Evolutionary conservation across 345 rosid species (phyloP).

Genomic region (Syzygium grande): DNA sequence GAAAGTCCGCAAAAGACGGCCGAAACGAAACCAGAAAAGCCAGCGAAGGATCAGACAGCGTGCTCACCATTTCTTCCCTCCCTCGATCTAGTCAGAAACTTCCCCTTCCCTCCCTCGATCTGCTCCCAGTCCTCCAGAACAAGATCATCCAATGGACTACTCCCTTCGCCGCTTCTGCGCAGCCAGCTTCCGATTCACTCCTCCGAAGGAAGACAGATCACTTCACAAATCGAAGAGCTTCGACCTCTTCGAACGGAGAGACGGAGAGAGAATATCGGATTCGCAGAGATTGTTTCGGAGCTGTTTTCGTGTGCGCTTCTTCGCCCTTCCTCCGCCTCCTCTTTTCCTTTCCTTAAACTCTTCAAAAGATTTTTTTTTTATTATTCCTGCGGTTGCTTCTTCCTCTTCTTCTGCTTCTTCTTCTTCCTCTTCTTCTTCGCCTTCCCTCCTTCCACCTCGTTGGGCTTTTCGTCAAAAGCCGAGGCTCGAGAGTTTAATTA

Average conservation of each 20-base stretch:
- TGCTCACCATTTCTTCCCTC: slow-evolving; percentile 2
- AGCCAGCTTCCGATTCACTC: background rate
- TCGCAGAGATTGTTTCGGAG: background rate
- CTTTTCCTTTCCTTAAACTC: background rate
- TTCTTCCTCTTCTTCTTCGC: background rate
- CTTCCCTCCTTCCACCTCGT: background rate
- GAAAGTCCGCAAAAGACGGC: background rate
- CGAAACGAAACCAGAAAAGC: background rate
- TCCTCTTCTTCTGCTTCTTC: background rate
- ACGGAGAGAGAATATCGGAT: background rate
- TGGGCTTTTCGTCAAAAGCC: background rate
- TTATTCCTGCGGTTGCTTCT: background rate
- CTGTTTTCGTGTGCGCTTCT: background rate
- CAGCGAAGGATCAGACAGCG: background rate
- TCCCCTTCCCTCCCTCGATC: background rate
- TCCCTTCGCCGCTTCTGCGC: too few relatives aligned
- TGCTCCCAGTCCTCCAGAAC: background rate
- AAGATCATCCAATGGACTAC: background rate
- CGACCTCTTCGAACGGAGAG: background rate
- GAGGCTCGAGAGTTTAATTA: background rate
- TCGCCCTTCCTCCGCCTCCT: background rate
- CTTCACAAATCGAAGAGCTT: background rate
- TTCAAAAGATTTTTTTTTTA: background rate
- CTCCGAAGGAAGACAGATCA: background rate
- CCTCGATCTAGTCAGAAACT: slow-evolving; percentile 4